These are phyloP conservation scores for Favolaschia claudopus DNA, from an alignment of 768 basidiomycete species.

Conservation along the genomic window DNA sequence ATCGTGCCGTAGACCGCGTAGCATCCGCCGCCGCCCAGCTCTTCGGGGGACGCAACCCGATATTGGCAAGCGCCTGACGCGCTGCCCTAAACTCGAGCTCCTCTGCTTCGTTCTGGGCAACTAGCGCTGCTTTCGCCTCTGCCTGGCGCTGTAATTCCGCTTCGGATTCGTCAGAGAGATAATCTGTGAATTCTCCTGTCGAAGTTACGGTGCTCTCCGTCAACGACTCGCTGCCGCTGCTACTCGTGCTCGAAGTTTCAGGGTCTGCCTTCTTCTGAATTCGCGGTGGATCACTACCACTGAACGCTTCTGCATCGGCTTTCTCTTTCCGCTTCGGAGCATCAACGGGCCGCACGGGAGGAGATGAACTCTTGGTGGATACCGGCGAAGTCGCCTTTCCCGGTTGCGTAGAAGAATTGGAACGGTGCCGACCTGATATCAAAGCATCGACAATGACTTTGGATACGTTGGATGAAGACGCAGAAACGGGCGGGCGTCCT, in stretches of 20 bases:
- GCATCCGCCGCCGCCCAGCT: slow-evolving; percentile 6
- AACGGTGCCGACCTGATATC: slow-evolving; percentile 38
- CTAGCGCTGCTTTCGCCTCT: slow-evolving; percentile 76
- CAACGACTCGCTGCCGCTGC: slow-evolving; percentile 68
- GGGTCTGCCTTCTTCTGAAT: slow-evolving; percentile 43
- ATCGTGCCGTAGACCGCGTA: slow-evolving; percentile 7
- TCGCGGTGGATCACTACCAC: slow-evolving; percentile 41
- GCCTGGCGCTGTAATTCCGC: slow-evolving; percentile 88
- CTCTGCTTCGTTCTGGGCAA: slow-evolving; percentile 83
- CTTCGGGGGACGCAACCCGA: slow-evolving; percentile 74
- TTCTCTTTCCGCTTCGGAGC: too few species aligned
- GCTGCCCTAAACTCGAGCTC: slow-evolving; percentile 85
- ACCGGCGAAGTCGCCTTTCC: slow-evolving; percentile 29
- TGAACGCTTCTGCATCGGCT: too few species aligned
- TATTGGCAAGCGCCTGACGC: slow-evolving; percentile 75
- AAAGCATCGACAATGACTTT: slow-evolving; percentile 47
- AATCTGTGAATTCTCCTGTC: slow-evolving; percentile 89
- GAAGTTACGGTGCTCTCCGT: slow-evolving; percentile 84
- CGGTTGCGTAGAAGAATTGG: slow-evolving; percentile 32
- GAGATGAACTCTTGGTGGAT: slow-evolving; percentile 19
- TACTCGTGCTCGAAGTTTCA: slow-evolving; percentile 56
- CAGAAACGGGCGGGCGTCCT: slow-evolving; percentile 53
- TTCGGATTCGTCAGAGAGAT: slow-evolving; percentile 92
- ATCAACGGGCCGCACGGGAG: slow-evolving; percentile 28
- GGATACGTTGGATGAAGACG: slow-evolving; percentile 48